A percentile compares a stretch with the other conserved stretches of the same genome.
These are phyloP conservation scores for Syncephalastrum contaminatum DNA, from an alignment of 371 early-diverging fungal genomes.

Conservation along the genomic window DNA sequence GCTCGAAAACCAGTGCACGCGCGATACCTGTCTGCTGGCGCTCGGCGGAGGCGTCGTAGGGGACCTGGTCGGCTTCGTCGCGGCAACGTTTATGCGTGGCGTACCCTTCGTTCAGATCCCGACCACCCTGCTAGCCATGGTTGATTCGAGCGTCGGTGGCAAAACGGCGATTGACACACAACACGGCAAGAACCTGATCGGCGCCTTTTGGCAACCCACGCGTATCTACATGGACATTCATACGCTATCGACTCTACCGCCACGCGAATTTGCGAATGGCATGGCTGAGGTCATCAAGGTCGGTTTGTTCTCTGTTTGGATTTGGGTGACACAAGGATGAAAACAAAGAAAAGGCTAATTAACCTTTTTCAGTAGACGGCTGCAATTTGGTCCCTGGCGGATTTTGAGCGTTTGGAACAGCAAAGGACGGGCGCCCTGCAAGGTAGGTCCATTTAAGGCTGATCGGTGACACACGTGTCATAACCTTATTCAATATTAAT, in stretches of 20 bases:
- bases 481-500: too few species aligned
- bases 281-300: conserved; percentile 95
- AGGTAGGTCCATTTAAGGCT: too few species aligned
- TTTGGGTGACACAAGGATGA: neutral
- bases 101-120: conserved; percentile 89
- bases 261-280: conserved; percentile 90
- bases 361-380: conserved; percentile 58
- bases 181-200: conserved; percentile 92
- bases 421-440: conserved; percentile 24
- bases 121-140: conserved; percentile 95
- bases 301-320: conserved; percentile 1
- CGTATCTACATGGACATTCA: conserved; percentile 85
- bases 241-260: conserved; percentile 80
- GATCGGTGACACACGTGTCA: too few species aligned
- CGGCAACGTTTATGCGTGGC: conserved; percentile 96
- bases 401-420: conserved; percentile 82
- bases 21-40: conserved; percentile 89
- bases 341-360: neutral
- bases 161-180: conserved; percentile 94
- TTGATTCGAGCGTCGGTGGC: conserved; percentile 94
- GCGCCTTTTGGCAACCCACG: conserved; percentile 95
- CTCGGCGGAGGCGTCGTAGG: conserved; percentile 96
- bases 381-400: conserved; percentile 80
- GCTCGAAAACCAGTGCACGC: conserved; percentile 75
- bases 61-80: conserved; percentile 91